Evolutionary conservation across 1,284 basidiomycete genomes (phyloP).

Genomic region (Stereum hirsutum): DNA sequence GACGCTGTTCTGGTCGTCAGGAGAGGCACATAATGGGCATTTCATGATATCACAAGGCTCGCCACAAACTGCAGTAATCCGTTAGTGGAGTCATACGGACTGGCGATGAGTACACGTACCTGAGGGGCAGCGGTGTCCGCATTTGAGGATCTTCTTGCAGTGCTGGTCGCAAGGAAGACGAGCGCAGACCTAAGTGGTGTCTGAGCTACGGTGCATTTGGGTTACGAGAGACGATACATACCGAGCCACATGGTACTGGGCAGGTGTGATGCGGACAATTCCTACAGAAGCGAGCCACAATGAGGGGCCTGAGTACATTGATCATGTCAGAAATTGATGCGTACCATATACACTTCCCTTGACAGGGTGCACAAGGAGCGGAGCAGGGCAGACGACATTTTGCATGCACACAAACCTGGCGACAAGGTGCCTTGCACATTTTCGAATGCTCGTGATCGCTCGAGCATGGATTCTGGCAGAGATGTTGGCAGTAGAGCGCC

Average conservation of each 20-base stretch:
- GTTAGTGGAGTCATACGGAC: slow-evolving; percentile 8
- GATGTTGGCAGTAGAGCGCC: slow-evolving; percentile 50
- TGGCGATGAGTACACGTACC: slow-evolving; percentile 25
- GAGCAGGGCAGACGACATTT: slow-evolving; percentile 41
- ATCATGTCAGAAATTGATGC: not conserved
- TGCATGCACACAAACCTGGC: slow-evolving; percentile 48
- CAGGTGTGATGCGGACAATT: slow-evolving; percentile 45
- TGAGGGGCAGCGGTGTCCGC: slow-evolving; percentile 63
- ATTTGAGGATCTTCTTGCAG: slow-evolving; percentile 38
- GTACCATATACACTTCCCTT: slow-evolving; percentile 51
- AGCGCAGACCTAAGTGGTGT: slow-evolving; percentile 43
- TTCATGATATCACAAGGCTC: slow-evolving; percentile 51
- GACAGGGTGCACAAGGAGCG: slow-evolving; percentile 53
- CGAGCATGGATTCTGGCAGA: slow-evolving; percentile 41
- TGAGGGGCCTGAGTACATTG: too few species aligned
- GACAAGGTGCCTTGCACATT: slow-evolving; percentile 37
- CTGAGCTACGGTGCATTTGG: not conserved
- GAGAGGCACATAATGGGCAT: slow-evolving; percentile 42
- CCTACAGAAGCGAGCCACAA: not conserved
- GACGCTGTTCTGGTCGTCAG: slow-evolving; percentile 28
- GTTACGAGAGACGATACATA: slow-evolving; percentile 18
- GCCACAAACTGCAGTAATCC: slow-evolving; percentile 44
- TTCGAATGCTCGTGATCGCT: slow-evolving; percentile 39
- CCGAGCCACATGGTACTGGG: slow-evolving; percentile 60
- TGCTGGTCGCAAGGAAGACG: slow-evolving; percentile 56